Evolutionary conservation across 495 filamentous ascomycete species (phyloP), one percentile per base, ranked within the genome.

Genomic region (Acidomyces sp.): DNA sequence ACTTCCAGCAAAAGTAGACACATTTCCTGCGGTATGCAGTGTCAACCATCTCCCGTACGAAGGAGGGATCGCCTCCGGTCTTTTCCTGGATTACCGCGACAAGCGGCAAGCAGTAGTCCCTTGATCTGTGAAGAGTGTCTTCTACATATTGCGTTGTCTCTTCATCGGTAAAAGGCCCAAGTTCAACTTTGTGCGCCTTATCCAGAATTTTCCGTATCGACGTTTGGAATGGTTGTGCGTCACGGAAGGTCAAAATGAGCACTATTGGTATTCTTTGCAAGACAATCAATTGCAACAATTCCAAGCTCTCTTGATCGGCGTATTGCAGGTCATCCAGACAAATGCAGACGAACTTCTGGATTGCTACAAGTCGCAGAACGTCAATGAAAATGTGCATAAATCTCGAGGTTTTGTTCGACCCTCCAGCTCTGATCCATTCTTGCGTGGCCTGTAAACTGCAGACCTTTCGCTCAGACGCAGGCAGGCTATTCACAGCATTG

Each of bases 11-110:
- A 46, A 87, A 93, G 74, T 79, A 92, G 36, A 94, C 77, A 52
- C 81, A 88, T 48, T 75, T 76, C 56, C 84, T 92, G 13, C 78
- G 74, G 56, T 92, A 77, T 53, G 82, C 86, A 6, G 80, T 78
- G 53, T 80, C 81, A n/a, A 94, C 69, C 74, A 94, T 87, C 56
- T 92, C 82, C 22, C 82, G 73, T 45, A 93, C 78, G 48, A 87
- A 88, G 56, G 93, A 93, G 0, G 82, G 81, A 51, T 92, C 90
- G 0, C 84, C 83, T 11, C 69, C 66, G 17, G 76, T 82, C 60
- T 87, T 86, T 49, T 85, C 82, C 56, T 85, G 80, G 13, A 92
- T 70, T 9, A 87, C 77, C 15, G 80, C 72, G 7, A 76, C 73
- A 10, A 85, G 56, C 5, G 78, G 68, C 6, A 78, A 46, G 15